Evolutionary conservation across 129 eudicot genomes (phyloP), one percentile per base, ranked within the genome.

Genomic region (Artemisia argyi): DNA sequence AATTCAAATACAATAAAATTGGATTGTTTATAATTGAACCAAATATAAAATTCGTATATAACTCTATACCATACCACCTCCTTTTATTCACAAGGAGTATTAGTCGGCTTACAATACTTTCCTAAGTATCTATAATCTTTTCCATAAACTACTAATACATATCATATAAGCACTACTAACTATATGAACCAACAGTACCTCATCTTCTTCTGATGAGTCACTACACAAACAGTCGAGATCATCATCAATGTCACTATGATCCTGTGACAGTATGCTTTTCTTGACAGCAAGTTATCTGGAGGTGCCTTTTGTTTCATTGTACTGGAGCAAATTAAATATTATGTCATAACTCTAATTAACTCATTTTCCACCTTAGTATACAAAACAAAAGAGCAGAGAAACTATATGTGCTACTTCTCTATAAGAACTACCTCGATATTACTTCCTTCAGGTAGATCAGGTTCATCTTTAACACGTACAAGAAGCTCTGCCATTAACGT

Each of bases 401-500:
- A 66, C 61, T 59, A 52, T 18, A 52, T 18, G 62, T 51, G 64
- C n/a, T 64, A 56, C 74, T 7, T 2, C 2, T 8, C 11, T 39
- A 39, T 39, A 82, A 26, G 8, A 53, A 48, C 71, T 61, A 83
- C 91, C 88, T 26, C 55, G 48, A 78, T 50, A 7, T 60, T 32
- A 48, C 66, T 76, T 71, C 77, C 84, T 73, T 59, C 75, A 11
- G 22, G 85, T 3, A 35, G 59, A 66, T 22, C 79, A 73, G 69
- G 71, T 55, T 78, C 83, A 64, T 73, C 86, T 51, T 75, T 83
- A 63, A 82, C 77, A 78, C 76, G 59, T 18, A 81, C 79, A 14
- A 84, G 85, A 80, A 85, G 77, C 73, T 83, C 94, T 58, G 85
- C 86, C 86, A 86, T 76, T n/a, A n/a, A n/a, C n/a, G n/a, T n/a